Evolutionary conservation across 306 rosid species (phyloP), one percentile per base, ranked within the genome.

Genomic region (Herpetospermum pedunculosum): DNA sequence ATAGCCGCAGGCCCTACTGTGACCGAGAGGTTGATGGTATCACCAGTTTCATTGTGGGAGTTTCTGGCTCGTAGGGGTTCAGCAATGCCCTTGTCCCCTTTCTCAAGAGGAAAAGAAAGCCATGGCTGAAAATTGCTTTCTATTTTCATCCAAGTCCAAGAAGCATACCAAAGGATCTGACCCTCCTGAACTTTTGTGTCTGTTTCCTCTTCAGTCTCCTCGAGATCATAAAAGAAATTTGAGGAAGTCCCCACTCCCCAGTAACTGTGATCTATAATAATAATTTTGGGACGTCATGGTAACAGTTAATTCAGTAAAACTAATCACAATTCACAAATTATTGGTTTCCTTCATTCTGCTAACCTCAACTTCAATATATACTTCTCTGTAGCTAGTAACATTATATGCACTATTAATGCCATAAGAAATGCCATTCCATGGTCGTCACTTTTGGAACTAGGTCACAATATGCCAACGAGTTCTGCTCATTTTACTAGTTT

Each of bases 381-480:
- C 25, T 8, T 62, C 13, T 62, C 2, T 34, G 41, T 62, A 34
- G 8, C 26, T 34, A n/a, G 26, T 34, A 18, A 18, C 48, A 64
- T 65, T 38, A 65, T 37, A 12, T 40, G 34, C n/a, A 38, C 30
- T 65, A 40, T 65, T 21, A 65, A 38, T 65, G 19, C 30, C 71
- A 65, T 65, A 38, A 65, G 16, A 38, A 65, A 65, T 10, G 73
- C 13, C 53, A 68, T 41, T 68, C 32, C 53, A 41, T 68, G 73
- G 48, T 43, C 37, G 2, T 41, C 48, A 12, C 28, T 65, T 65
- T 21, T 13, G 52, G 72, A 41, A 67, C 50, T 67, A 41, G 72
- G 52, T 25, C 52, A 23, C 6, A 11, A 38, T 26, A 26, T 69
- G 55, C 54, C 32, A 18, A 69, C 26, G 73, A 43, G 73, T 41